A percentile compares a stretch with the other conserved stretches of the same genome.
phyloP scores from a whole-genome alignment of 106 monocot species.

The Acanthochlamys bracteata region DNA sequence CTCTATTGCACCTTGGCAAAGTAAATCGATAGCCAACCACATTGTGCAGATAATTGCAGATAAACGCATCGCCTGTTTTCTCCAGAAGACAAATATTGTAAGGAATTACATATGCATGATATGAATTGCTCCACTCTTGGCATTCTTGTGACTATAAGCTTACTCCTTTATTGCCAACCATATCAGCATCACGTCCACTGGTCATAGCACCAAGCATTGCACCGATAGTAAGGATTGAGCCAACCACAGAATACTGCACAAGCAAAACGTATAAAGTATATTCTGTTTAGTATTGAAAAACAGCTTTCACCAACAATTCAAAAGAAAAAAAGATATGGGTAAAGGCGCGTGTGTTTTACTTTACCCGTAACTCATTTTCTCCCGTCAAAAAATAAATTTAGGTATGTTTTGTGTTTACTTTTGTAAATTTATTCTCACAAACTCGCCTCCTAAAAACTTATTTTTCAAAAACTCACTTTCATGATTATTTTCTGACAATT shows the following conservation, averaged over 20 bases:
- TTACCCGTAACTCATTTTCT: no score
- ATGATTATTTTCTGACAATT: no score
- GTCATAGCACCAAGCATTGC: slow-evolving; percentile 62
- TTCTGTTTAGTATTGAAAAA: neutral
- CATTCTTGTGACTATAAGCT: no score
- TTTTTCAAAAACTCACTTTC: no score
- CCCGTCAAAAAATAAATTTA: no score
- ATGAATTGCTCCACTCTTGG: no score
- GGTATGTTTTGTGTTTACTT: no score
- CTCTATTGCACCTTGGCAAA: slow-evolving; percentile 36
- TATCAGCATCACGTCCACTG: slow-evolving; percentile 45
- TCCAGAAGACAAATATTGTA: slow-evolving; percentile 6
- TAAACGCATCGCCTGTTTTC: slow-evolving; percentile 54
- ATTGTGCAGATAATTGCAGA: slow-evolving; percentile 53
- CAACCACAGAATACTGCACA: slow-evolving; percentile 56
- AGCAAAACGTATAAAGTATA: slow-evolving; percentile 3
- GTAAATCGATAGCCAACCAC: slow-evolving; percentile 55
- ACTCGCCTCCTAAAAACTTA: no score
- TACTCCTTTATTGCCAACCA: slow-evolving; percentile 57
- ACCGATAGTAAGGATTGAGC: slow-evolving; percentile 62
- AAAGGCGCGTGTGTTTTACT: no score
- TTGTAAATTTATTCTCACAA: no score
- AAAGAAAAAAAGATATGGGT: neutral
- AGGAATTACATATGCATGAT: neutral
- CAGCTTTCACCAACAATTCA: neutral